Base-by-base conservation (phyloP, 257 asterid species). In the Solanum ahanhuiri region DNA sequence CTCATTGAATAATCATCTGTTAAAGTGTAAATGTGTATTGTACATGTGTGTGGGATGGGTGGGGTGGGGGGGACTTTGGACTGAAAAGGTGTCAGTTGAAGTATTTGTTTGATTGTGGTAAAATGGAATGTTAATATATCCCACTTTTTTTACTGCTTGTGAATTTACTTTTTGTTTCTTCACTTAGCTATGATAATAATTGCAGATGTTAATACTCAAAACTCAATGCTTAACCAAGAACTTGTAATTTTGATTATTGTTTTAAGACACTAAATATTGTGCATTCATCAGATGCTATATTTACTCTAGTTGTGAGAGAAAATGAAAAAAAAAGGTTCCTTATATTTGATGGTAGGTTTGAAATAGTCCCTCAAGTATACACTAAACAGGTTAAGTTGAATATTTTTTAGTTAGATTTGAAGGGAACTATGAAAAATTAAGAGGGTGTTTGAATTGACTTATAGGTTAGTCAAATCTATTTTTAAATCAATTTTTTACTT, bases 51-150 rank as follows among this genome's bases (percentile, higher is more conserved):
- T 51, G n/a, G 9, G 60, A 2, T 39, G 12, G 9, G 22, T 5
- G 58, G 8, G 57, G 48, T 0, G 48, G 22, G 1, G 25, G 81
- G 57, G 43, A 43, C 66, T 87, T 72, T 89, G 85, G 83, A 82
- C 54, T 63, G 70, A 89, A 81, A 81, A 48, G 43, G 17, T 81
- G 69, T 18, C 84, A 17, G 69, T 12, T 81, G 30, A 48, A 48
- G 84, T 81, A 48, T 35, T 30, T 86, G 86, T 89, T 45, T 88
- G 89, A 82, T 35, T 86, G 15, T 67, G 85, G 48, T 81, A 85
- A 76, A 87, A 48, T 33, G 60, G 43, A 71, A 85, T 86, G 89
- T 89, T 35, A 75, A 76, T 86, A 86, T 72, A 89, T 81, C 72
- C 30, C 34, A 31, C 69, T 18, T 51, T 11, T 22, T 2, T 69